phyloP scores from a whole-genome alignment of 2,329 filamentous ascomycete genomes.

The Ophiocordyceps camponoti-saundersi region DNA sequence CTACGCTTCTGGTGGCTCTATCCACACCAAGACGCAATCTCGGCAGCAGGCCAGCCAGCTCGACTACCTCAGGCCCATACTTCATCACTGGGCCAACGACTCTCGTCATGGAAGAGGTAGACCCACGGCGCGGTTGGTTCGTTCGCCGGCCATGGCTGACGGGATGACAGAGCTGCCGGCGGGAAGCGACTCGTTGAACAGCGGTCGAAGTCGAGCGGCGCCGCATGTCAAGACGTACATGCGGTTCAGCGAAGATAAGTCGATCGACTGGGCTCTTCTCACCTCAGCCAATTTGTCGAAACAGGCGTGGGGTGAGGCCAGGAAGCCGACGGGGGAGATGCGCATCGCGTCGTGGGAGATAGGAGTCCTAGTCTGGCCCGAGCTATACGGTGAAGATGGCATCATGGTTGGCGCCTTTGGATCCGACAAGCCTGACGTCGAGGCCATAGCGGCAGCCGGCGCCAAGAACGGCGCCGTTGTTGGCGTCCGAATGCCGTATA shows the following conservation, averaged over 20 bases:
- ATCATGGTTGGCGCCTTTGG: constrained; percentile 55
- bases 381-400: constrained; percentile 27
- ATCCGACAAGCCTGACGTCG: constrained; percentile 32
- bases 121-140: background rate
- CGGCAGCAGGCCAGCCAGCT: constrained; percentile 57
- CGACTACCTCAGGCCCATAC: constrained; percentile 48
- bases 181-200: constrained; percentile 19
- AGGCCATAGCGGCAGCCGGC: constrained; percentile 5
- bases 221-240: constrained; percentile 88
- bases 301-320: constrained; percentile 68
- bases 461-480: constrained; percentile 24
- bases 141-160: background rate
- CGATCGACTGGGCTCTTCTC: constrained; percentile 69
- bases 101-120: constrained; percentile 14
- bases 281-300: constrained; percentile 87
- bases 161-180: constrained; percentile 10
- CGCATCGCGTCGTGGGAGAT: constrained; percentile 70
- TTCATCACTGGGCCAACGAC: constrained; percentile 64
- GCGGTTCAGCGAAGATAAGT: constrained; percentile 32
- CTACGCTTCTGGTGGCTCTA: constrained; percentile 60
- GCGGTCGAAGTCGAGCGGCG: constrained; percentile 51
- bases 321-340: constrained; percentile 39
- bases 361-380: constrained; percentile 72
- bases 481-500: constrained; percentile 69
- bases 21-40: constrained; percentile 65